Percentiles rank a stretch among this genome's conserved stretches.
phyloP scores from a whole-genome alignment of 176 grass and related monocot species.

The Ampelocalamus luodianensis region DNA sequence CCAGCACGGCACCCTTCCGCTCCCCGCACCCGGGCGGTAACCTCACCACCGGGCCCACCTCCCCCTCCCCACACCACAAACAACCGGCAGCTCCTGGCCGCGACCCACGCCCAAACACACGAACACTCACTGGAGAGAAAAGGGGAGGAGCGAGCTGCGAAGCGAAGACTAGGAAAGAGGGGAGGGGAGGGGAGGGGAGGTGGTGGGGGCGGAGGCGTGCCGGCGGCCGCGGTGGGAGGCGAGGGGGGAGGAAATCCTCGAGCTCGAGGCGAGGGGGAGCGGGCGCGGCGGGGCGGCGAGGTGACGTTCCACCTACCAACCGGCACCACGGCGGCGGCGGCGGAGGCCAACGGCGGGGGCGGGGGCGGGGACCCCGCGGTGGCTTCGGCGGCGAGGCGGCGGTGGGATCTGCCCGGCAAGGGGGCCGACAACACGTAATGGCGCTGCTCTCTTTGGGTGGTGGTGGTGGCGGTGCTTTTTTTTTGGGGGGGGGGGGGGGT shows the following conservation, averaged over 20 bases:
- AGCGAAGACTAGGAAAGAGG: background rate
- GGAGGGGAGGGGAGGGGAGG: background rate
- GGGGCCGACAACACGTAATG: constrained; percentile 48
- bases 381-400: constrained; percentile 44
- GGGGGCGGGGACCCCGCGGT: constrained; percentile 43
- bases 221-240: constrained; percentile 11
- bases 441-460: background rate
- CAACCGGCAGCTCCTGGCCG: constrained; percentile 48
- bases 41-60: constrained; percentile 37
- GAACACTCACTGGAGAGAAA: constrained; percentile 21
- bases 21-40: constrained; percentile 26
- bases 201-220: constrained; percentile 2
- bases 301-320: background rate
- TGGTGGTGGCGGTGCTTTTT: background rate
- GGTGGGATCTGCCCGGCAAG: constrained; percentile 55
- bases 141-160: background rate
- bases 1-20: background rate
- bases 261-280: background rate
- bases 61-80: constrained; percentile 45
- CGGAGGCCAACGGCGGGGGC: constrained; percentile 45
- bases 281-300: background rate
- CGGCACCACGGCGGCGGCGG: constrained; percentile 46
- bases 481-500: too few species aligned
- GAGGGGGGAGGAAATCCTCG: background rate
- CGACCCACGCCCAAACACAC: constrained; percentile 47